Conservation (phyloP, 768 basidiomycete genomes). For the Boletus edulis region DNA sequence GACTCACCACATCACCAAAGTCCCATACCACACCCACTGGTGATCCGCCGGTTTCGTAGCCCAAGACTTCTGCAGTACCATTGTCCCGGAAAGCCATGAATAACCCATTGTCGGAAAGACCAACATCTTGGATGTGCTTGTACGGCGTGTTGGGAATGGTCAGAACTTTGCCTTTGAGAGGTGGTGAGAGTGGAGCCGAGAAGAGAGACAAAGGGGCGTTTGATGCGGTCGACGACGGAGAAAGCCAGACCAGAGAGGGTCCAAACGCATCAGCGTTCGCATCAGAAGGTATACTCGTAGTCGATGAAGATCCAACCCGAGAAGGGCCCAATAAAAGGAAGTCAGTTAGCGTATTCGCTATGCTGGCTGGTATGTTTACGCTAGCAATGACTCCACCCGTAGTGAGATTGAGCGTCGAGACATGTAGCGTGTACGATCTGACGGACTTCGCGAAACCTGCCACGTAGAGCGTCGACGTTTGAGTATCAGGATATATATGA, state of each 20-base stretch:
- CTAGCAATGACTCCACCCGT: slow-evolving; percentile 52
- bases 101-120: slow-evolving; percentile 51
- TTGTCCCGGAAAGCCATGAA: slow-evolving; percentile 58
- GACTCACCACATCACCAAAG: slow-evolving; percentile 52
- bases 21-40: slow-evolving; percentile 47
- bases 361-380: slow-evolving; percentile 52
- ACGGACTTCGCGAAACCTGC: slow-evolving; percentile 44
- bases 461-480: slow-evolving; percentile 54
- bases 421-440: slow-evolving; percentile 60
- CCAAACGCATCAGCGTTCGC: slow-evolving; percentile 1
- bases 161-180: slow-evolving; percentile 47
- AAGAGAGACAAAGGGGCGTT: slow-evolving; percentile 17
- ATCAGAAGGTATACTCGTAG: not conserved
- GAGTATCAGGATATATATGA: slow-evolving; percentile 51
- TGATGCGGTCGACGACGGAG: slow-evolving; percentile 14
- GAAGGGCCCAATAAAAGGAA: slow-evolving; percentile 35
- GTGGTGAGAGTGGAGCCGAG: slow-evolving; percentile 46
- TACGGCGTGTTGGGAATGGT: slow-evolving; percentile 45
- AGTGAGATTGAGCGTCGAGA: slow-evolving; percentile 54
- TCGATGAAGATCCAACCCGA: not conserved
- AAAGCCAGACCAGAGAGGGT: slow-evolving; percentile 36
- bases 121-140: slow-evolving; percentile 57
- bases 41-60: slow-evolving; percentile 38
- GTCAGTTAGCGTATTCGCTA: slow-evolving; percentile 35
- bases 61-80: slow-evolving; percentile 56